Percentiles rank a stretch among this genome's conserved stretches.
These are phyloP conservation scores for Pelargonium cotyledonis DNA, from an alignment of 441 rosid genomes.

Conservation along the genomic window DNA sequence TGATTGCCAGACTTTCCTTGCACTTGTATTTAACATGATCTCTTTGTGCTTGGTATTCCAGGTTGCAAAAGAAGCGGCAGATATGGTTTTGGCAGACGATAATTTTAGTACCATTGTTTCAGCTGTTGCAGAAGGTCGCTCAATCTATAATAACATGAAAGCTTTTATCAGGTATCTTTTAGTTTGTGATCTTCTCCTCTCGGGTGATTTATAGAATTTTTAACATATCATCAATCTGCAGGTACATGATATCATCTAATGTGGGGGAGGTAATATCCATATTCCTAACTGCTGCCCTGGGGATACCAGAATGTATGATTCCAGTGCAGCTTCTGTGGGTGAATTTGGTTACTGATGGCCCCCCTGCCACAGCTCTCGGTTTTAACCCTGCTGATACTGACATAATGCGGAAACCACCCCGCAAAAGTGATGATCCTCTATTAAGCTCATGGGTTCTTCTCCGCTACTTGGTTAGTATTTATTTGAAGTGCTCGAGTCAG, in stretches of 20 bases:
- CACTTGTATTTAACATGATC: background rate
- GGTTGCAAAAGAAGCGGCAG: conserved; percentile 53
- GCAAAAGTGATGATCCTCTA: conserved; percentile 40
- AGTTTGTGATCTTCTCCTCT: background rate
- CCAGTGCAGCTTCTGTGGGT: conserved; percentile 55
- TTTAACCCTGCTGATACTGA: conserved; percentile 46
- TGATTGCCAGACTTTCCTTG: background rate
- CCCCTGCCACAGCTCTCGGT: conserved; percentile 49
- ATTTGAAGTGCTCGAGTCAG: background rate
- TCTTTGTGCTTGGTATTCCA: conserved; percentile 16
- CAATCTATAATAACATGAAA: conserved; percentile 46
- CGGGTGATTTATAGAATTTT: background rate
- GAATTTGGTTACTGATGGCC: conserved; percentile 48
- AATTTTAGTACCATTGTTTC: conserved; percentile 43
- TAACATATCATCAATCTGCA: conserved; percentile 13
- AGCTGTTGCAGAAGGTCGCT: conserved; percentile 44
- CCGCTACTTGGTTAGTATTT: conserved; percentile 40
- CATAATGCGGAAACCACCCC: conserved; percentile 45
- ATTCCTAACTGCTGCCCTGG: conserved; percentile 43
- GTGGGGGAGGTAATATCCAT: conserved; percentile 48
- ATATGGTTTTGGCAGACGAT: conserved; percentile 48
- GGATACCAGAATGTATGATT: conserved; percentile 44
- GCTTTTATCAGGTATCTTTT: conserved; percentile 36
- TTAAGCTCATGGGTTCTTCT: conserved; percentile 40
- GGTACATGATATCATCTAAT: conserved; percentile 52